These are phyloP conservation scores for Yamadazyma philogaea DNA, from an alignment of 805 yeast genomes.

Conservation along the genomic window DNA sequence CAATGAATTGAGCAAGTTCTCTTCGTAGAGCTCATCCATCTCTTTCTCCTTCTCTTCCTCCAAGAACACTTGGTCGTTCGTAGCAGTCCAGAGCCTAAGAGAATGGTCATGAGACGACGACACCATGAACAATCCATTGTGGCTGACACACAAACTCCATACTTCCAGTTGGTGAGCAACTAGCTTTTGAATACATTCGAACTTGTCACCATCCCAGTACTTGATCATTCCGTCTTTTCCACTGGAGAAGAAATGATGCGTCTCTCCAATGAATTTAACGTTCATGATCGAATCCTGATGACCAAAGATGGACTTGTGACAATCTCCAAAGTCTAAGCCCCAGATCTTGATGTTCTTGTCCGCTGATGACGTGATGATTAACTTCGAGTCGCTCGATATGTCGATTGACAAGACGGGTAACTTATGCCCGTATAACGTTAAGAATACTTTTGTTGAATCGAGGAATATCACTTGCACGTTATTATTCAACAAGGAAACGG, in stretches of 20 bases:
- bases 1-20: slow-evolving; percentile 67
- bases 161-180: slow-evolving; percentile 86
- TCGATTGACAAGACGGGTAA: slow-evolving; percentile 92
- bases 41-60: slow-evolving; percentile 97
- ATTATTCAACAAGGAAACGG: slow-evolving; percentile 83
- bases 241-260: slow-evolving; percentile 85
- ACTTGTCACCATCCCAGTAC: slow-evolving; percentile 98
- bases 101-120: slow-evolving; percentile 92
- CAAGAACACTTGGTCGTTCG: slow-evolving; percentile 91
- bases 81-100: slow-evolving; percentile 88
- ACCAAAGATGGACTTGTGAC: slow-evolving; percentile 94
- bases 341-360: slow-evolving; percentile 96
- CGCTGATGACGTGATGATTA: slow-evolving; percentile 90
- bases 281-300: slow-evolving; percentile 95
- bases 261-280: slow-evolving; percentile 77
- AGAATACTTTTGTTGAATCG: slow-evolving; percentile 81
- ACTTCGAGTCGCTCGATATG: slow-evolving; percentile 82
- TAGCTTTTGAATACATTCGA: slow-evolving; percentile 86
- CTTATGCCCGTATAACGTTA: slow-evolving; percentile 93
- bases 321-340: slow-evolving; percentile 99
- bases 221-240: slow-evolving; percentile 87
- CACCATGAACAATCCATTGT: slow-evolving; percentile 66
- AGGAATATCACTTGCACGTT: slow-evolving; percentile 93
- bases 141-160: slow-evolving; percentile 84
- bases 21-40: slow-evolving; percentile 86